phyloP scores from a whole-genome alignment of 1,139 yeast species.

The Hyphopichia wangnamkhiaoensis region DNA sequence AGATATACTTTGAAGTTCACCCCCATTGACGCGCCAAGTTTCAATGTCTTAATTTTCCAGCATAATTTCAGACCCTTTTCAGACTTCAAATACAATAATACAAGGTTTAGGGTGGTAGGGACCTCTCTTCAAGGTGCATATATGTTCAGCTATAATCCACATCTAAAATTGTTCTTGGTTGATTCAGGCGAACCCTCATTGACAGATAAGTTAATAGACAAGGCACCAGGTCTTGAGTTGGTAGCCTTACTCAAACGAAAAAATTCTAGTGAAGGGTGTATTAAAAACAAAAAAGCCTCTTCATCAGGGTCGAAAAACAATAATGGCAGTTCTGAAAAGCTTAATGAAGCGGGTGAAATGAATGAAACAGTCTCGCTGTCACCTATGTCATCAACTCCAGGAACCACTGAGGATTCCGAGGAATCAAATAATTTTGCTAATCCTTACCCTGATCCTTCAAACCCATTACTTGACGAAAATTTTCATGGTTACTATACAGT shows the following conservation, averaged over 20 bases:
- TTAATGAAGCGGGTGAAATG: too few species aligned
- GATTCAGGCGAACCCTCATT: constrained; percentile 39
- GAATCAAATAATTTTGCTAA: constrained; percentile 18
- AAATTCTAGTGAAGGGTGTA: too few species aligned
- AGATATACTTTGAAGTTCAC: constrained; percentile 32
- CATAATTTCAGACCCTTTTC: constrained; percentile 41
- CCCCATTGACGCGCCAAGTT: constrained; percentile 16
- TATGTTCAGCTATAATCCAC: constrained; percentile 33
- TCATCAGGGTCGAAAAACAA: too few species aligned
- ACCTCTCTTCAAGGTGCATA: constrained; percentile 34
- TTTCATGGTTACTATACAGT: constrained; percentile 7
- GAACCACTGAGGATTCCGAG: not conserved
- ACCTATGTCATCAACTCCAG: not conserved
- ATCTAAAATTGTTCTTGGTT: constrained; percentile 33
- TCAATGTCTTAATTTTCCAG: constrained; percentile 35
- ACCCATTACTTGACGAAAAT: constrained; percentile 20
- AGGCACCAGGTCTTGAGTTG: constrained; percentile 28
- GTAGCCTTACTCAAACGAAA: not conserved
- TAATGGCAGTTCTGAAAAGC: too few species aligned
- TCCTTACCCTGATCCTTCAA: constrained; percentile 31
- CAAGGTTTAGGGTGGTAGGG: constrained; percentile 43
- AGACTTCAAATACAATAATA: constrained; percentile 39
- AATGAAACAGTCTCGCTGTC: not conserved
- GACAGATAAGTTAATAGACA: constrained; percentile 37
- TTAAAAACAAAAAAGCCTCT: too few species aligned